Conservation (phyloP, 2,329 filamentous ascomycete genomes). For the Fusarium odoratissimum region DNA sequence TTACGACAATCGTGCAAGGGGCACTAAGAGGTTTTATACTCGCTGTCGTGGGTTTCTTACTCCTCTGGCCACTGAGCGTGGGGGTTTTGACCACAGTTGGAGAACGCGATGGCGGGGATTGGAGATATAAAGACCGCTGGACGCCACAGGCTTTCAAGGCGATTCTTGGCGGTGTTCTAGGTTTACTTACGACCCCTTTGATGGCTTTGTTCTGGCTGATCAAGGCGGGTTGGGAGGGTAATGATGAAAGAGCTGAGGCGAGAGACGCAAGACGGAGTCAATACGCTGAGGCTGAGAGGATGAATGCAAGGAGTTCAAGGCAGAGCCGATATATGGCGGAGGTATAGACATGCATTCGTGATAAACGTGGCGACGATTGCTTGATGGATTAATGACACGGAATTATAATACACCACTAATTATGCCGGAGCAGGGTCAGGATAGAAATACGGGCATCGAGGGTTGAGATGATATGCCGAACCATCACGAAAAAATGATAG, state of each 20-base stretch:
- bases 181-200: conserved; percentile 59
- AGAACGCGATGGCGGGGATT: conserved; percentile 54
- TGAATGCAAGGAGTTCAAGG: not conserved
- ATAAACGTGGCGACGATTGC: not conserved
- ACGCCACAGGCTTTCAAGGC: conserved; percentile 63
- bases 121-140: conserved; percentile 57
- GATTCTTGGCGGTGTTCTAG: conserved; percentile 59
- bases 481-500: not conserved
- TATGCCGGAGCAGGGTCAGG: not conserved
- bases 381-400: not conserved
- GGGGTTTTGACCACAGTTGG: conserved; percentile 57
- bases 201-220: conserved; percentile 64
- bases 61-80: conserved; percentile 58
- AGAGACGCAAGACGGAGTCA: conserved; percentile 10
- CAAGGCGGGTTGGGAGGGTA: conserved; percentile 58
- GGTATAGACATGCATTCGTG: not conserved
- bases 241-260: conserved; percentile 15
- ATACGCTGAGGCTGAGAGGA: not conserved
- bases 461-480: not conserved
- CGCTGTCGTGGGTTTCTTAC: conserved; percentile 52
- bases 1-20: conserved; percentile 45
- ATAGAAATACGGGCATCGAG: not conserved
- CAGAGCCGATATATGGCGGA: not conserved
- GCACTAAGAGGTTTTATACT: conserved; percentile 45
- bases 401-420: not conserved